These are phyloP conservation scores for Sechiopsis laciniata DNA, from an alignment of 306 rosid genomes.

Conservation along the genomic window DNA sequence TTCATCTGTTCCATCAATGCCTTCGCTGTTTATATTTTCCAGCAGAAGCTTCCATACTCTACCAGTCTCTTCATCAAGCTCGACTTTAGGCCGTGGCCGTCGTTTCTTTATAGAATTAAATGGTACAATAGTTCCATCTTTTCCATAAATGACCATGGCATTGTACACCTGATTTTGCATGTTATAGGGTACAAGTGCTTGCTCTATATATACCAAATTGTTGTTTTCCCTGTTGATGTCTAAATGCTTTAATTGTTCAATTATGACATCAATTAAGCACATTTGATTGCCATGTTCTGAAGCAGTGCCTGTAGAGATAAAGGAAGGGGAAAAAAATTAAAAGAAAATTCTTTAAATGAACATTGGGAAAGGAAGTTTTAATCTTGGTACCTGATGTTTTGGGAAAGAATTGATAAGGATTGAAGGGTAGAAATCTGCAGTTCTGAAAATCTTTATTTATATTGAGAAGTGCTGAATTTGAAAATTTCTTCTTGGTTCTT, in stretches of 20 bases:
- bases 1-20: slow-evolving; percentile 87
- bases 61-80: slow-evolving; percentile 84
- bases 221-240: slow-evolving; percentile 49
- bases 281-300: slow-evolving; percentile 21
- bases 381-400: slow-evolving; percentile 45
- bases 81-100: slow-evolving; percentile 75
- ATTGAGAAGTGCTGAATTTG: slow-evolving; percentile 32
- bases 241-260: slow-evolving; percentile 47
- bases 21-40: slow-evolving; percentile 75
- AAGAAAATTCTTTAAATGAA: slow-evolving; percentile 11
- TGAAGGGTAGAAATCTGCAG: slow-evolving; percentile 28
- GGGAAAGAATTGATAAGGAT: slow-evolving; percentile 28
- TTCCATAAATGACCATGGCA: slow-evolving; percentile 38
- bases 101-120: slow-evolving; percentile 59
- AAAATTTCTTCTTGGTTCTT: slow-evolving; percentile 36
- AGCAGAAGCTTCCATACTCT: slow-evolving; percentile 92
- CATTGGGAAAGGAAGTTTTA: slow-evolving; percentile 4
- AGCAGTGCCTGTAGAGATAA: slow-evolving; percentile 40
- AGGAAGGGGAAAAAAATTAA: slow-evolving; percentile 22
- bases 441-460: slow-evolving; percentile 29
- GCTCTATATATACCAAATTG: slow-evolving; percentile 31
- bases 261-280: slow-evolving; percentile 37
- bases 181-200: slow-evolving; percentile 47
- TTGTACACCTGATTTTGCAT: slow-evolving; percentile 36
- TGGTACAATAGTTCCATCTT: slow-evolving; percentile 56